Base-by-base conservation (phyloP, 2,329 filamentous ascomycete species). In the Nemania abortiva region DNA sequence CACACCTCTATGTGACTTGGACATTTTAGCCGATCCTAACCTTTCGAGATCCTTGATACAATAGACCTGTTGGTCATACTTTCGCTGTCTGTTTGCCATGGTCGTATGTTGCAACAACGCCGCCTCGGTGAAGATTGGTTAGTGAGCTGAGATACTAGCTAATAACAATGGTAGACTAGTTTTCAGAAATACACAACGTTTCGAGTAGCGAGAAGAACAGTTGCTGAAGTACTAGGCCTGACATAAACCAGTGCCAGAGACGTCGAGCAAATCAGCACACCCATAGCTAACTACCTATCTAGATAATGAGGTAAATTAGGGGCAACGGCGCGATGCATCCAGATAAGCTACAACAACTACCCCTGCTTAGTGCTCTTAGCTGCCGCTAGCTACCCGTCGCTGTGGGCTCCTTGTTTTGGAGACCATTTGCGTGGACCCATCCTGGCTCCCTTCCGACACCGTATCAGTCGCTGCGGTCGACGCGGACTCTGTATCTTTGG, bases 21-120 rank as follows among this genome's bases (percentile, higher is more conserved):
- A 6, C n/a, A 39, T 20, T 7, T 56, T 56, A 5, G 53, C 53
- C n/a, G 53, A 56, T 22, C 31, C 53, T n/a, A 56, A 13, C 11
- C 31, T 56, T 56, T 56, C 53, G n/a, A 56, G 53, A 42, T 56
- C 31, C 53, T 56, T 56, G 34, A 56, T 56, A n/a, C 31, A 56
- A 34, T 22, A 37, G 9, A 56, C 53, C 18, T 56, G 31, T 20
- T 39, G 31, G 34, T 56, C 53, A 42, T 56, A 56, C n/a, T 56
- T 56, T 56, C 31, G 53, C 31, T 39, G 31, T 24, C 53, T 56
- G 53, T 56, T 56, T 22, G 53, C 53, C 53, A 56, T 56, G 6
- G 2, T 24, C 10, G 37, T 42, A 13, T 47, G 15, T n/a, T n/a
- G 42, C 9, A 20, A 47, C 37, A 6, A 42, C 11, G 3, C 15